These are phyloP conservation scores for Diaporthe ampelina DNA, from an alignment of 2,329 filamentous ascomycete genomes.

Conservation along the genomic window DNA sequence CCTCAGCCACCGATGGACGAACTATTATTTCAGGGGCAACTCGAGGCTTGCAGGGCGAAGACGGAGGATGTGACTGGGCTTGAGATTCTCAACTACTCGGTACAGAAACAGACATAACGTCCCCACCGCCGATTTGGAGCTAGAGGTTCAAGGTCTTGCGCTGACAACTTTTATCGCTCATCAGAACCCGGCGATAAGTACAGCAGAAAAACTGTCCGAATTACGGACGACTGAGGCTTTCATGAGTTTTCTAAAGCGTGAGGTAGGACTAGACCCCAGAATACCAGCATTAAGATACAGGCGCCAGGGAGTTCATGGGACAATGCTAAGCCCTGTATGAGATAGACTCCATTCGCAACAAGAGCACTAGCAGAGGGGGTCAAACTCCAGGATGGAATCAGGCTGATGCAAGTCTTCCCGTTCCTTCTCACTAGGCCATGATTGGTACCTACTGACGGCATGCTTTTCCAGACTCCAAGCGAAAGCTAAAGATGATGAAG, in stretches of 20 bases:
- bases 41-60: not conserved
- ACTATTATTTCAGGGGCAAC: not conserved
- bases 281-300: not conserved
- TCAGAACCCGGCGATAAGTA: not conserved
- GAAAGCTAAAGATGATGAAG: constrained; percentile 45
- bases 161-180: not conserved
- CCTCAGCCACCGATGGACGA: not conserved
- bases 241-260: constrained; percentile 11
- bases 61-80: constrained; percentile 4
- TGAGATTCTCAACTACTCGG: constrained; percentile 24
- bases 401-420: constrained; percentile 38
- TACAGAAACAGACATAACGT: not conserved
- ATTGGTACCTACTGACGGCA: not conserved
- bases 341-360: constrained; percentile 5
- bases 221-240: not conserved
- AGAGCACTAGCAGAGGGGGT: not conserved
- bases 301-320: not conserved
- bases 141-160: not conserved
- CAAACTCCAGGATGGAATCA: constrained; percentile 33
- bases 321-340: not conserved
- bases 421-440: too few relatives aligned
- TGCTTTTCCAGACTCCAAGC: constrained; percentile 42
- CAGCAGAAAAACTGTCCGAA: not conserved
- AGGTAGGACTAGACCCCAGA: not conserved
- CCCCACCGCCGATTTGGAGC: not conserved